Base-by-base conservation (phyloP, 768 basidiomycete genomes). In the Clitopilus passeckerianus region DNA sequence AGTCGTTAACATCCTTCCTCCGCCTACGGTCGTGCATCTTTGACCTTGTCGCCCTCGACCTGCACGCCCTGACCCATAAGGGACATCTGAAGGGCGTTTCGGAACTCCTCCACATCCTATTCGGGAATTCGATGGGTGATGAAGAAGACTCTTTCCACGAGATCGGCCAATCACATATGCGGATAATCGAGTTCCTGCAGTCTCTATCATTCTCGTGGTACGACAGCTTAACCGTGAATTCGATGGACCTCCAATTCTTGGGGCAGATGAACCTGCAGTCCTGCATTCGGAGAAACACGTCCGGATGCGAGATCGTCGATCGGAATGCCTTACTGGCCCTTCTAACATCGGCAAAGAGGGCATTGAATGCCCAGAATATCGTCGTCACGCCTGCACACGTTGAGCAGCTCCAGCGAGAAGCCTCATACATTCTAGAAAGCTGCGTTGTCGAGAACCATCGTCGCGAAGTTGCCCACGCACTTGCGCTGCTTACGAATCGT, bases 191-290 rank as follows among this genome's bases (percentile, higher is more conserved):
- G 70, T 85, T 93, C 57, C 77, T 98, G 52, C 89, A 92, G 67
- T 91, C 92, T 0, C 75, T 98, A 65, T 86, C 87, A 68, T 89
- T 98, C 63, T 87, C 91, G 57, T 98, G 95, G 95, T 82, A 81
- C 5, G 95, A 98, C 68, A 83, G 82, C 59, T 73, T 92, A 44
- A 70, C 77, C 12, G 83, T 87, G 1, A 72, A 82, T 15, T 77
- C 85, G 5, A 68, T 84, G 54, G 77, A 87, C 20, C 69, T 92
- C 57, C 80, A 87, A 59, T 86, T 90, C 67, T 79, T 93, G 34
- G 77, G 73, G 2, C 78, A 82, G 34, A 72, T 95, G 43, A 85
- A 91, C 64, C 75, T 95, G 22, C 81, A 85, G 24, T 77, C 86
- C 0, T 95, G 92, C 67, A 68, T 89, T 10, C 85, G 86, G 10